A percentile compares a stretch with the other conserved stretches of the same genome.
These are phyloP conservation scores for Ceratocystiopsis brevicomis DNA, from an alignment of 2,329 filamentous ascomycete genomes.

Conservation along the genomic window DNA sequence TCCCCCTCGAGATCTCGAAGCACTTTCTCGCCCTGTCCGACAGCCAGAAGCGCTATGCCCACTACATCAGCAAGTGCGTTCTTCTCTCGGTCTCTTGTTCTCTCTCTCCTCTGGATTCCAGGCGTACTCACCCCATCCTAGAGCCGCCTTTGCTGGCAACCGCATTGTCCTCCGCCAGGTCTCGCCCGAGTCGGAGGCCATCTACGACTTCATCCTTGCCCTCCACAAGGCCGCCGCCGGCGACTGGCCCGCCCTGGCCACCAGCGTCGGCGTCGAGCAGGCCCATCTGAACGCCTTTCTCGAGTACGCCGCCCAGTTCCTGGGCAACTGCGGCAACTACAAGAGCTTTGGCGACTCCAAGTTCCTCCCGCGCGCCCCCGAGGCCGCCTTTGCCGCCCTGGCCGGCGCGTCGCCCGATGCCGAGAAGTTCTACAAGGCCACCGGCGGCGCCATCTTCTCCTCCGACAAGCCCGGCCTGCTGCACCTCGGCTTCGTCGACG, in stretches of 20 bases:
- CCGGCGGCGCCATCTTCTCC: conserved; percentile 54
- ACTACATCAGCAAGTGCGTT: conserved; percentile 60
- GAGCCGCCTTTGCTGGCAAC: conserved; percentile 58
- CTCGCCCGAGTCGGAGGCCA: conserved; percentile 62
- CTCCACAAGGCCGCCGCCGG: conserved; percentile 48
- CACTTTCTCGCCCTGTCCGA: conserved; percentile 68
- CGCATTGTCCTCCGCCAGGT: conserved; percentile 65
- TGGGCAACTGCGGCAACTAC: conserved; percentile 70
- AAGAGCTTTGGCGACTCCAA: conserved; percentile 77
- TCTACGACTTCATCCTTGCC: conserved; percentile 63
- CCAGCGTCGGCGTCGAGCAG: conserved; percentile 43
- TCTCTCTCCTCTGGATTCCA: background rate
- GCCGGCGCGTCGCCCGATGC: conserved; percentile 42
- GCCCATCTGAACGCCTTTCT: conserved; percentile 50
- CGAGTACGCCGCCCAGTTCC: conserved; percentile 59
- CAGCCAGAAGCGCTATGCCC: conserved; percentile 75
- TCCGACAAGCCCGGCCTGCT: conserved; percentile 43
- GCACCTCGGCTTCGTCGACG: conserved; percentile 57
- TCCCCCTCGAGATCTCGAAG: conserved; percentile 74
- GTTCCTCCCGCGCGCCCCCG: conserved; percentile 54
- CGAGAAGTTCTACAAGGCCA: conserved; percentile 44
- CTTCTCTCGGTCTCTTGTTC: background rate
- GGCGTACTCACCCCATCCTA: conserved; percentile 17
- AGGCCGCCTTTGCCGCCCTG: conserved; percentile 44
- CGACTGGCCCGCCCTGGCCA: conserved; percentile 49